Evolutionary conservation across 2,329 filamentous ascomycete genomes (phyloP), one percentile per base, ranked within the genome.

Genomic region (Xylariaceae sp.): DNA sequence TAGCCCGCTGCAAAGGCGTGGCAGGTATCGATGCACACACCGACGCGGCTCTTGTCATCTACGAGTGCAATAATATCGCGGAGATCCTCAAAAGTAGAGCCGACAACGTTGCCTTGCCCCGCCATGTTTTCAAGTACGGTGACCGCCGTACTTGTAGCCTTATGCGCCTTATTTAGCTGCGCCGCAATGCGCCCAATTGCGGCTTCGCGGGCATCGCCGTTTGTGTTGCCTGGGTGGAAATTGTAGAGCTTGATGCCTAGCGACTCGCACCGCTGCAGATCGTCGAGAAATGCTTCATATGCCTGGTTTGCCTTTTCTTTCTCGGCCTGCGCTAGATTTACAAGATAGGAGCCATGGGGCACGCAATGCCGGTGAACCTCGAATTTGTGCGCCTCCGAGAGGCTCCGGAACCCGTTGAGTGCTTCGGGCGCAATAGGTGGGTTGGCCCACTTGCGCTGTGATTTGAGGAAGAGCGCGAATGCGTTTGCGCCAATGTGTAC

Each of bases 111-210:
- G 48, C 93, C 93, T 52, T 86, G 84, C 3, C 92, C 91, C 1
- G 94, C 95, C 93, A 98, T 98, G 60, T 96, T 98, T 76, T 99
- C 95, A 3, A 99, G 79, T 1, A 98, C 83, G 0, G 93, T 95
- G 31, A 94, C 81, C 1, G 97, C 94, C 1, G 80, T 82, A 36
- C 80, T 82, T 0, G 91, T 96, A 55, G 88, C 90, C 52, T 82
- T 80, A 69, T 98, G 91, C 0, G 93, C 89, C 56, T 83, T 84
- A 71, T 96, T 97, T 46, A 99, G 82, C 67, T 93, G 89, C 37
- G 82, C 78, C 1, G 95, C 92, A 46, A 99, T 91, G 34, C 95
- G 86, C 12, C 76, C 79, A 55, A 96, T 88, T 3, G 93, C 93
- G 17, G 86, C 87, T 0, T 81, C 78, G 31, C 88, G 85, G 3